These are phyloP conservation scores for Oryza meyeriana DNA, from an alignment of 176 grass and related monocot genomes.

Conservation along the genomic window DNA sequence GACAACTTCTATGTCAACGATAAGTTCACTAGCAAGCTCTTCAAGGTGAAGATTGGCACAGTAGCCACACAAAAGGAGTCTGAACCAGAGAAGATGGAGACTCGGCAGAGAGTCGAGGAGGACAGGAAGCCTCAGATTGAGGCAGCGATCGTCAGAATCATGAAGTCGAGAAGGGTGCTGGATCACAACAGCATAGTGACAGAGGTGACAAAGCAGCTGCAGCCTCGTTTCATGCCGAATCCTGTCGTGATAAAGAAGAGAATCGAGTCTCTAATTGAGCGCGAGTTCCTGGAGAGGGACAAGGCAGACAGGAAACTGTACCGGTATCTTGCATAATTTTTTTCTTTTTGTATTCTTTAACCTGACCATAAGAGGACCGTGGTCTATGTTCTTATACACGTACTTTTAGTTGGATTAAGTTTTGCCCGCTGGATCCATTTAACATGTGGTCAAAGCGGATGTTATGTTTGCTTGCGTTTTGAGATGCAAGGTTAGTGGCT, in stretches of 20 bases:
- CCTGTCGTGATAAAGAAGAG: constrained; percentile 84
- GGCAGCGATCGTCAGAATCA: constrained; percentile 67
- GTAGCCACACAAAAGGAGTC: constrained; percentile 65
- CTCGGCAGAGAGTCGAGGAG: constrained; percentile 67
- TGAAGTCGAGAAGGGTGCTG: constrained; percentile 62
- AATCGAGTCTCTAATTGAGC: constrained; percentile 78
- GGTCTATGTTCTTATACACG: constrained; percentile 28
- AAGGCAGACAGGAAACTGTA: constrained; percentile 76
- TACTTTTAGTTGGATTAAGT: background rate
- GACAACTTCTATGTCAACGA: constrained; percentile 72
- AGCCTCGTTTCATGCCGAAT: constrained; percentile 77
- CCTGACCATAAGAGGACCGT: constrained; percentile 13
- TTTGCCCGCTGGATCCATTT: background rate
- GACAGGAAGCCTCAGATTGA: constrained; percentile 70
- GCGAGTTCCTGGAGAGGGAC: constrained; percentile 76
- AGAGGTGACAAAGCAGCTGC: constrained; percentile 65
- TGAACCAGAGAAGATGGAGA: constrained; percentile 79
- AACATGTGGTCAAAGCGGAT: background rate
- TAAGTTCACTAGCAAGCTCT: constrained; percentile 78
- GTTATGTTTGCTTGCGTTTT: background rate
- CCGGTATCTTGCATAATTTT: constrained; percentile 61
- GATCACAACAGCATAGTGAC: constrained; percentile 71
- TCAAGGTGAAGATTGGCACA: constrained; percentile 85
- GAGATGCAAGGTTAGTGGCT: constrained; percentile 3
- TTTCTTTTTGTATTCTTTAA: background rate